Base-by-base conservation (phyloP, 768 basidiomycete species). In the Naganishia vaughanmartiniae region DNA sequence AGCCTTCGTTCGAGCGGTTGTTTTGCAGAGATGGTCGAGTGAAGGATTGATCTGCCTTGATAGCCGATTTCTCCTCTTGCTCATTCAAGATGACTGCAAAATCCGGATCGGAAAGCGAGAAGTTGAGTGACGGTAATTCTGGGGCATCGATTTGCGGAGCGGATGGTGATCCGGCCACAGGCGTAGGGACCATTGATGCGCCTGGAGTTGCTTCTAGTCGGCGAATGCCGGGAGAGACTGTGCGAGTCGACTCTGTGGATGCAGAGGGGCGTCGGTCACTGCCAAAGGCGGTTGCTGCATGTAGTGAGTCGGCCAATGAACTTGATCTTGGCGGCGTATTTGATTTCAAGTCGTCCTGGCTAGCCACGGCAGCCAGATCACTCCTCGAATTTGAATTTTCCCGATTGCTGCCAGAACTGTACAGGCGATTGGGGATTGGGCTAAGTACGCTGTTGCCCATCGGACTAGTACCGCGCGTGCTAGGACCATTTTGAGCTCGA, bases 51-150 rank as follows among this genome's bases (percentile, higher is more conserved):
- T 51, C 51, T 31, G 33, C 45, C 56, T 60, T 51, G n/a, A 24
- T 63, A 21, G 6, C 21, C 39, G 60, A 12, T 28, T 65, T 71
- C 28, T 71, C 67, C 10, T 76, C 74, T 34, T 77, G 78, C 17
- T 76, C 75, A 55, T 77, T 78, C 31, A 80, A 70, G 21, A 81
- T 76, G 10, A 77, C 46, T n/a, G 78, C 78, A 76, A 97, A 93
- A 78, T 95, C 93, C 0, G 87, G 84, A 55, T 88, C 86, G 70
- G 87, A 89, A 83, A 95, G 85, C 19, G 93, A 94, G 79, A 95
- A 89, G n/a, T 91, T 87, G 76, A 95, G 93, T 0, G 91, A 91
- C 2, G 92, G 92, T 33, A 93, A 83, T 3, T 91, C 90, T 46
- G 93, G 92, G 0, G 91, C 90, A 58, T 92, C 90, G 78, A 89